These are phyloP conservation scores for Eimeria maxima DNA, from an alignment of 169 alveolate species.

Conservation along the genomic window DNA sequence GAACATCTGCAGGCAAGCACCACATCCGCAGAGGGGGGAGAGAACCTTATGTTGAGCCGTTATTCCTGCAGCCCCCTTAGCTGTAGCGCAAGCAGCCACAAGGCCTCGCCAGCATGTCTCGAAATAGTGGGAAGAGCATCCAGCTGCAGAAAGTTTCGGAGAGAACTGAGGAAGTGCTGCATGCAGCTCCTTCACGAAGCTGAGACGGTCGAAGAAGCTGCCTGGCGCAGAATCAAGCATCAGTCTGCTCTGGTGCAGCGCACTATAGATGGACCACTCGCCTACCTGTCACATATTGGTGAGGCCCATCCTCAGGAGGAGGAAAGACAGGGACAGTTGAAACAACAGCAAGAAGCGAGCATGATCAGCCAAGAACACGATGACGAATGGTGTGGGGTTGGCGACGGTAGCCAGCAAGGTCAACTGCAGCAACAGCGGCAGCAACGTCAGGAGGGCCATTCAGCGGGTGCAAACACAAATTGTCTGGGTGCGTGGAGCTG, in stretches of 20 bases:
- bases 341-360: neutral
- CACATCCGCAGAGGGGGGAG: neutral
- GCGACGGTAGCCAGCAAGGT: neutral
- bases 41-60: neutral
- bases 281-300: constrained; percentile 25
- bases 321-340: neutral
- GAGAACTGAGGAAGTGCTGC: constrained; percentile 3
- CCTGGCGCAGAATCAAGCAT: constrained; percentile 14
- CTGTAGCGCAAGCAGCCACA: neutral
- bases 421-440: neutral
- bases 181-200: constrained; percentile 51
- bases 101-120: neutral
- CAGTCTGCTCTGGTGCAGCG: constrained; percentile 61
- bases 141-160: neutral
- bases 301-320: constrained; percentile 44
- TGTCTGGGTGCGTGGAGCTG: neutral
- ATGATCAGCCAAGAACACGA: neutral
- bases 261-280: constrained; percentile 63
- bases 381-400: neutral
- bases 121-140: neutral
- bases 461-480: neutral
- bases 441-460: neutral
- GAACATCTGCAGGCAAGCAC: neutral
- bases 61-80: neutral
- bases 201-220: constrained; percentile 3